Base-by-base conservation (phyloP, 2,329 filamentous ascomycete species). In the Chaetomium globosum region DNA sequence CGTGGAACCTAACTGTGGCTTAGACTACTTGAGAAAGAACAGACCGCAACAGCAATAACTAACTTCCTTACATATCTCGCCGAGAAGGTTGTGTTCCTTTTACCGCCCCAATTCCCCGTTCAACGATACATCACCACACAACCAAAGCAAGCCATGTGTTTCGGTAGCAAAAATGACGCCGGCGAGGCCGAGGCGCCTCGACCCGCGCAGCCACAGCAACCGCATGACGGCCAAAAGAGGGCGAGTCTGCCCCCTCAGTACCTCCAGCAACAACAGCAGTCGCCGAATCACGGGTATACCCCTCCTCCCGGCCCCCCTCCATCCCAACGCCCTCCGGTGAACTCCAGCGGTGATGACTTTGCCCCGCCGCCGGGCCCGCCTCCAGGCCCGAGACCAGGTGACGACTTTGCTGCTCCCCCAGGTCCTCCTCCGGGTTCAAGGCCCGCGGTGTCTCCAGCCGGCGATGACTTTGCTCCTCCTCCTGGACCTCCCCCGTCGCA, bases 91-190 rank as follows among this genome's bases (percentile, higher is more conserved):
- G 8, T 33, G 33, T 43, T 19, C 36, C 23, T 26, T 56, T 13
- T 58, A 5, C 23, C 3, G 16, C 16, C 26, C 12, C 4, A 53
- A 6, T 31, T 31, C 26, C 51, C 28, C 26, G n/a, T 3, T 48
- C 2, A 21, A 10, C n/a, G n/a, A 48, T 7, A 48, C 46, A 48
- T 43, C 46, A 30, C 23, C 26, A 53, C 52, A 31, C n/a, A 36
- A 54, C 6, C 19, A 53, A 12, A 51, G 5, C 36, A 46, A 49
- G 65, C 46, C 55, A 84, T 85, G 82, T 85, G 82, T 73, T 84
- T 84, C 69, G 80, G 81, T 53, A 75, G 75, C 68, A 81, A 80
- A 58, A 76, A 80, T 64, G 77, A 79, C 57, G 70, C 65, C 62
- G 58, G 67, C 58, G 72, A 74, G 39, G 72, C 78, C 65, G 78